Evolutionary conservation across 768 basidiomycete species (phyloP).

Genomic region (Pholiota molesta): DNA sequence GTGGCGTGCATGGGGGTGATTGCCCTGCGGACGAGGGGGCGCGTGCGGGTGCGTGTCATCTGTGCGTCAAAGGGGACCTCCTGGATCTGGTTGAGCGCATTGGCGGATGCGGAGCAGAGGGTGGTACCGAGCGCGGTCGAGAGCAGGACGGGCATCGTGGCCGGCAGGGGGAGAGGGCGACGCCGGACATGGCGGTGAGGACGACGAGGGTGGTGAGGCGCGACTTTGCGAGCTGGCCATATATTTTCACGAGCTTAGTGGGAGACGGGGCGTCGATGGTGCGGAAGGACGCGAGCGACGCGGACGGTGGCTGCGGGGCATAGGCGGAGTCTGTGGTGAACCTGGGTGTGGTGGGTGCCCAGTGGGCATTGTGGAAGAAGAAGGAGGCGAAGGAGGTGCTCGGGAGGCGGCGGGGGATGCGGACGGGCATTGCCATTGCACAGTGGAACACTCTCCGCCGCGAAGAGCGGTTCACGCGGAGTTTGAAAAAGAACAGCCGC

Average conservation of each 20-base stretch:
- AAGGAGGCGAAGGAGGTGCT: constrained; percentile 48
- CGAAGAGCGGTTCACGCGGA: constrained; percentile 13
- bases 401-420: background rate
- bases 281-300: constrained; percentile 6
- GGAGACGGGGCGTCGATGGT: constrained; percentile 49
- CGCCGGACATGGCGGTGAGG: constrained; percentile 88
- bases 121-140: constrained; percentile 89
- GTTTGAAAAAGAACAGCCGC: constrained; percentile 13
- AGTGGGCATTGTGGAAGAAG: constrained; percentile 66
- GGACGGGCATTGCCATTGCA: no score
- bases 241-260: constrained; percentile 60
- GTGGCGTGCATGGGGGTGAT: constrained; percentile 85
- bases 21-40: constrained; percentile 86
- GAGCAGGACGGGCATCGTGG: constrained; percentile 81
- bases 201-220: constrained; percentile 84
- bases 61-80: constrained; percentile 97
- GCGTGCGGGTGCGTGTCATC: constrained; percentile 86
- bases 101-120: constrained; percentile 91
- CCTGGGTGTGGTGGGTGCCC: constrained; percentile 30
- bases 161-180: constrained; percentile 91
- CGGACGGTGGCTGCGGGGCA: constrained; percentile 16
- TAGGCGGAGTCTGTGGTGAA: constrained; percentile 12
- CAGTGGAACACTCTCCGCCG: background rate
- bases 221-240: constrained; percentile 82
- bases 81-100: constrained; percentile 92